phyloP scores from a whole-genome alignment of 2,329 filamentous ascomycete genomes.

The Cladophialophora chaetospira region DNA sequence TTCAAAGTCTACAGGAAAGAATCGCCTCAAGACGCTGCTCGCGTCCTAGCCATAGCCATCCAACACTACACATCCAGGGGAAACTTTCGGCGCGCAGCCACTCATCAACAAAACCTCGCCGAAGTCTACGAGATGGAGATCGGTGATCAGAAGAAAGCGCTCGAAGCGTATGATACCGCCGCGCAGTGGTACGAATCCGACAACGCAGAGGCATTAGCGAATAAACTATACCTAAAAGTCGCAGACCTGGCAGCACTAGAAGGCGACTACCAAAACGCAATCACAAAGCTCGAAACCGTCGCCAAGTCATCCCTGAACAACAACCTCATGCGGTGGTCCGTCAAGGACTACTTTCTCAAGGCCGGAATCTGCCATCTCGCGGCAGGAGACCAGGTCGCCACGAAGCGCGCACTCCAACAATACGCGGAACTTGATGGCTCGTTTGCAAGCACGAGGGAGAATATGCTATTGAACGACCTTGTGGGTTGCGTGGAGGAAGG shows the following conservation, averaged over 20 bases:
- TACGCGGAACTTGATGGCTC: constrained; percentile 78
- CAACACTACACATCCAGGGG: constrained; percentile 84
- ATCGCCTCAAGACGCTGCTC: constrained; percentile 77
- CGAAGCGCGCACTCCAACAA: constrained; percentile 75
- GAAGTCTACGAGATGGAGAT: constrained; percentile 84
- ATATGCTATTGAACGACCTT: constrained; percentile 77
- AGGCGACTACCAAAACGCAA: constrained; percentile 80
- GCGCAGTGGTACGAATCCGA: constrained; percentile 88
- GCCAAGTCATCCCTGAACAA: constrained; percentile 77
- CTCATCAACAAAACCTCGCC: constrained; percentile 84
- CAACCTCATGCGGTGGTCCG: constrained; percentile 88
- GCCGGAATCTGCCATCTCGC: constrained; percentile 87
- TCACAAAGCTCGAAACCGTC: constrained; percentile 81
- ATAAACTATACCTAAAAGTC: constrained; percentile 91
- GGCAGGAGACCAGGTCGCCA: constrained; percentile 73
- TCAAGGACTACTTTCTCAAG: constrained; percentile 96
- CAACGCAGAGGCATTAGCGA: constrained; percentile 83
- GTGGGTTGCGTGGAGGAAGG: constrained; percentile 72
- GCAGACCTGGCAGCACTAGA: constrained; percentile 83
- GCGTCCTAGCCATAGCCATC: constrained; percentile 78
- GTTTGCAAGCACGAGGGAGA: constrained; percentile 77
- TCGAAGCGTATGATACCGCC: constrained; percentile 81
- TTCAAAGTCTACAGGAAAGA: constrained; percentile 93
- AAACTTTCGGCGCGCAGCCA: constrained; percentile 87
- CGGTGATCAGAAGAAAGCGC: constrained; percentile 73